phyloP scores from a whole-genome alignment of 495 filamentous ascomycete species.

The Xylaria sp. region DNA sequence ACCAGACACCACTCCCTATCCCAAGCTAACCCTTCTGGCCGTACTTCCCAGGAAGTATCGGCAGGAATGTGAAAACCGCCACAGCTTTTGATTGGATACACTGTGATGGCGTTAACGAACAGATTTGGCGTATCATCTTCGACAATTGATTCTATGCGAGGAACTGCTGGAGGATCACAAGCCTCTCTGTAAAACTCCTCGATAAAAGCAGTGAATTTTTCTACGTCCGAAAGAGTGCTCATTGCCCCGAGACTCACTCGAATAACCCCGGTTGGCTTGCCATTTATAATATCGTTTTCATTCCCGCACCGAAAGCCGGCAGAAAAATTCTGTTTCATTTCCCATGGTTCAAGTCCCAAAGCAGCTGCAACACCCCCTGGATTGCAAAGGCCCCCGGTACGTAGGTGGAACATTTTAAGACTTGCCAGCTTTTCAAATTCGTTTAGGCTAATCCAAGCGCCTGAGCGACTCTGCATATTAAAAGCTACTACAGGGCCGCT shows the following conservation, averaged over 20 bases:
- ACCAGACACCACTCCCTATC: conserved; percentile 94
- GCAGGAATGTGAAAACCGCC: conserved; percentile 75
- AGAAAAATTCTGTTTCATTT: conserved; percentile 81
- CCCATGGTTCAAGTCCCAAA: conserved; percentile 73
- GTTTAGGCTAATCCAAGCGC: conserved; percentile 77
- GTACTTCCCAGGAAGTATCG: conserved; percentile 73
- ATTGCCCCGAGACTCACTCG: conserved; percentile 86
- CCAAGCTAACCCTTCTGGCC: conserved; percentile 81
- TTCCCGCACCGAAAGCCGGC: conserved; percentile 80
- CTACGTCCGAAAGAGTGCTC: conserved; percentile 80
- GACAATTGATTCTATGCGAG: background rate
- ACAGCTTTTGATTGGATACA: conserved; percentile 92
- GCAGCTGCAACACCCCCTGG: conserved; percentile 80
- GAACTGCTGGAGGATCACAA: conserved; percentile 27
- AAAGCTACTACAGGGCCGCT: conserved; percentile 82
- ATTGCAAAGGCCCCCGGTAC: conserved; percentile 89
- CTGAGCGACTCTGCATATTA: conserved; percentile 72
- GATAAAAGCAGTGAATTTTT: conserved; percentile 72
- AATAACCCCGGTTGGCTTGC: conserved; percentile 87
- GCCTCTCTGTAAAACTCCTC: conserved; percentile 77
- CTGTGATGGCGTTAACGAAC: conserved; percentile 65
- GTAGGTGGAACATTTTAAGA: conserved; percentile 78
- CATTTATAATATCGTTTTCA: conserved; percentile 79
- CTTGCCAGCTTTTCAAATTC: conserved; percentile 86
- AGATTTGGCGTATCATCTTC: conserved; percentile 34